These are phyloP conservation scores for Taphrina communis DNA, from an alignment of 1,139 yeast species.

Conservation along the genomic window DNA sequence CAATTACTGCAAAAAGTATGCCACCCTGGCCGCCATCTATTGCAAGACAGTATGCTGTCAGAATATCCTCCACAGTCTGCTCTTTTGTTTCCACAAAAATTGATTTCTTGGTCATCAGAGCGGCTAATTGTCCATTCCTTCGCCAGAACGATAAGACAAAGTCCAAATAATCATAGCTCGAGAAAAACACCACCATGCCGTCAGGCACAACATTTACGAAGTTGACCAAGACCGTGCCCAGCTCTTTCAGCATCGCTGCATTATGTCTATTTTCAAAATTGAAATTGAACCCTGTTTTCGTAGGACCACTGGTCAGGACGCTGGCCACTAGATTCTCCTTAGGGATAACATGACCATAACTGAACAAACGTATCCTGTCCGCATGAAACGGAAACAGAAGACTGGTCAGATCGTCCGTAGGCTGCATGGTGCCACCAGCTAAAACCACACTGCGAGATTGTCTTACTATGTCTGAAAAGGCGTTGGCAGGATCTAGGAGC, in stretches of 20 bases:
- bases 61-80: constrained; percentile 55
- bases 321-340: constrained; percentile 67
- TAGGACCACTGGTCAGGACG: constrained; percentile 55
- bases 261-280: constrained; percentile 69
- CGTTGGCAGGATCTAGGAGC: constrained; percentile 77
- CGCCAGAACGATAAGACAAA: constrained; percentile 63
- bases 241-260: constrained; percentile 55
- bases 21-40: constrained; percentile 59
- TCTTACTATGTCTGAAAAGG: constrained; percentile 69
- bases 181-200: constrained; percentile 79
- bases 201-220: constrained; percentile 62
- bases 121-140: constrained; percentile 38
- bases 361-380: constrained; percentile 59
- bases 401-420: constrained; percentile 70
- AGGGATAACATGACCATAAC: constrained; percentile 88
- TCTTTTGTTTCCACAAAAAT: constrained; percentile 55
- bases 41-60: constrained; percentile 59
- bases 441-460: constrained; percentile 73
- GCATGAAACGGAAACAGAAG: constrained; percentile 69
- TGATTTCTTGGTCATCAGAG: constrained; percentile 46
- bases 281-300: constrained; percentile 60
- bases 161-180: constrained; percentile 77
- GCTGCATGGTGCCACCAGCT: constrained; percentile 98
- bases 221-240: constrained; percentile 61
- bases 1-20: constrained; percentile 80